Conservation (phyloP, 805 yeast genomes). For the Blastobotrys mokoenaii region DNA sequence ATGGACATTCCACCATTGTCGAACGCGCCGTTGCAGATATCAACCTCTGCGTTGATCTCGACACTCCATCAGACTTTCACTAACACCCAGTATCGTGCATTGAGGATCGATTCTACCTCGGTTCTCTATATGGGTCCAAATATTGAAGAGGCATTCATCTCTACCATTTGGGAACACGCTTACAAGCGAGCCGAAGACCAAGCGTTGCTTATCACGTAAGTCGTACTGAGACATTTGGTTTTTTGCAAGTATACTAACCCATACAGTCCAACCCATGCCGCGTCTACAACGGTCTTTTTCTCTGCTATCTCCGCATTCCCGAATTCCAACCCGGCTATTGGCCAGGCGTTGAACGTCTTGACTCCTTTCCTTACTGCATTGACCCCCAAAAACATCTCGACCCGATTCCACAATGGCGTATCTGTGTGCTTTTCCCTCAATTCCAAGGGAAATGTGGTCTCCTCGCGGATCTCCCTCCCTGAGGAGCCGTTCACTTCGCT, state of each 20-base stretch:
- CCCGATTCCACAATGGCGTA: constrained; percentile 29
- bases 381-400: constrained; percentile 29
- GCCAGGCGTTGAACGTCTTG: constrained; percentile 29
- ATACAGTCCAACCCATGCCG: constrained; percentile 22
- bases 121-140: constrained; percentile 24
- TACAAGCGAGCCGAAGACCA: constrained; percentile 33
- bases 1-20: constrained; percentile 29
- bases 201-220: constrained; percentile 26
- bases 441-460: constrained; percentile 25
- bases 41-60: constrained; percentile 28
- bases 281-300: constrained; percentile 26
- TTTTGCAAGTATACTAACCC: background rate
- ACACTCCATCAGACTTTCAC: constrained; percentile 27
- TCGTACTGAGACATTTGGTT: background rate
- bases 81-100: constrained; percentile 17
- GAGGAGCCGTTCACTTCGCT: constrained; percentile 25
- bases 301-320: constrained; percentile 29
- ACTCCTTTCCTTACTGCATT: constrained; percentile 32
- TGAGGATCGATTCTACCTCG: constrained; percentile 27
- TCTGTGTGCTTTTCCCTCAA: constrained; percentile 26
- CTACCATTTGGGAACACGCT: constrained; percentile 33
- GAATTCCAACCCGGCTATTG: constrained; percentile 26
- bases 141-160: constrained; percentile 27
- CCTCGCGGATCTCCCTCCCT: constrained; percentile 24
- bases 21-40: constrained; percentile 21